Base-by-base conservation (phyloP, 2,329 filamentous ascomycete species). In the Aaosphaeria pasadenensis region DNA sequence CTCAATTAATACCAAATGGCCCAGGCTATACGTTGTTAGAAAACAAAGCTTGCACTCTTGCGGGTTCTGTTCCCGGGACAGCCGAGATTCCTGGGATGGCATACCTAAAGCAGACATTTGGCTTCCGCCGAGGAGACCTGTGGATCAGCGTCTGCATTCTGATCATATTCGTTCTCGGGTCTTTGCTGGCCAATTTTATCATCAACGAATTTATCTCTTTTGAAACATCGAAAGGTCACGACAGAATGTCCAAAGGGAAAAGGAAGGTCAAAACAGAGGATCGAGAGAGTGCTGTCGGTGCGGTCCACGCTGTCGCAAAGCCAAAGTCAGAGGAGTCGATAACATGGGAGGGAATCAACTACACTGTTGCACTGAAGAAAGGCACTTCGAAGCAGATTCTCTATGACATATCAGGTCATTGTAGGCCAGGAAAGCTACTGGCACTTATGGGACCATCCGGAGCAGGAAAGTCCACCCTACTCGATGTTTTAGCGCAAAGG, bases 381-480 rank as follows among this genome's bases (percentile, higher is more conserved):
- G 77, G 75, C n/a, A 63, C 74, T 6, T 69, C 79, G 24, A 59
- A 67, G n/a, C 66, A 77, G 45, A 63, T 84, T 9, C 66, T 84
- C n/a, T 78, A 83, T 45, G 66, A 80, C 50, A 77, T 84, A 28
- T 74, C 70, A 36, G 81, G 72, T 13, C 83, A 74, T 66, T 79
- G 82, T 5, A 80, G 78, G 50, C 80, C 80, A 5, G 81, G 79
- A 0, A 77, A 76, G 5, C 67, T 83, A 11, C 82, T 75, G 4
- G 77, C 74, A 1, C 58, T 72, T 28, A 71, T 70, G 66, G 66
- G 68, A 17, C 67, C 66, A 3, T 80, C 77, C 4, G 81, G 81
- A n/a, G 90, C 89, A 4, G 90, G 90, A 43, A 95, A 95, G 73
- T 94, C 89, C 0, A 95, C 90, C 0, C 74, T 95, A 0, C 75